Conservation (phyloP, 441 rosid genomes). For the Syzygium syzygioides region DNA sequence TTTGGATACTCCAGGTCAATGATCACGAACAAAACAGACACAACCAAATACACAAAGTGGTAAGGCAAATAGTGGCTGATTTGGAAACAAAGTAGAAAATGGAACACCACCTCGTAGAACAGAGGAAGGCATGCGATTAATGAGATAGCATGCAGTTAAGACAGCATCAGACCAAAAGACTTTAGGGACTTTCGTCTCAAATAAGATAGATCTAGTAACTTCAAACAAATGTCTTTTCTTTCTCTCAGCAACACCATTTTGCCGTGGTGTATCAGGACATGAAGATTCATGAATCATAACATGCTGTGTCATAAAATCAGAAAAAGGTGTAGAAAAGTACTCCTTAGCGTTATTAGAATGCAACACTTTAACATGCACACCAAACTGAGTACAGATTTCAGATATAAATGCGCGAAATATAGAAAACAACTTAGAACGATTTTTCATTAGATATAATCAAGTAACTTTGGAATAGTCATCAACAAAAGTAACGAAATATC, state of each 20-base stretch:
- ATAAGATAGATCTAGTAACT: neutral
- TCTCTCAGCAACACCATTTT: neutral
- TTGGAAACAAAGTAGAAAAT: neutral
- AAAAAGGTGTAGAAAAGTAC: neutral
- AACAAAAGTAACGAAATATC: too few relatives aligned
- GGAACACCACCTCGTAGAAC: neutral
- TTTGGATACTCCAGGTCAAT: neutral
- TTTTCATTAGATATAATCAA: too few relatives aligned
- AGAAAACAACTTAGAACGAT: too few relatives aligned
- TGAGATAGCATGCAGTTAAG: accelerated
- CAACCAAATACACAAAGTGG: neutral
- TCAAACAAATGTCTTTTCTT: neutral
- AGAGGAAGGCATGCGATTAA: neutral
- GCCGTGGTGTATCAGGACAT: neutral
- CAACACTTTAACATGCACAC: neutral
- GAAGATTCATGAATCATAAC: neutral
- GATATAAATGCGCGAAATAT: neutral
- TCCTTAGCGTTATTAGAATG: neutral
- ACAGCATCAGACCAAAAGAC: neutral
- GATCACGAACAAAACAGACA: neutral
- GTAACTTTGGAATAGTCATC: too few relatives aligned
- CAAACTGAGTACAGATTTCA: neutral
- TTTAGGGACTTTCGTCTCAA: neutral
- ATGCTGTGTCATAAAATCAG: neutral
- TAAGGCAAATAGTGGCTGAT: neutral